A percentile compares a stretch with the other conserved stretches of the same genome.
Conservation (phyloP, 768 basidiomycete genomes). For the Leccinum obscurum region DNA sequence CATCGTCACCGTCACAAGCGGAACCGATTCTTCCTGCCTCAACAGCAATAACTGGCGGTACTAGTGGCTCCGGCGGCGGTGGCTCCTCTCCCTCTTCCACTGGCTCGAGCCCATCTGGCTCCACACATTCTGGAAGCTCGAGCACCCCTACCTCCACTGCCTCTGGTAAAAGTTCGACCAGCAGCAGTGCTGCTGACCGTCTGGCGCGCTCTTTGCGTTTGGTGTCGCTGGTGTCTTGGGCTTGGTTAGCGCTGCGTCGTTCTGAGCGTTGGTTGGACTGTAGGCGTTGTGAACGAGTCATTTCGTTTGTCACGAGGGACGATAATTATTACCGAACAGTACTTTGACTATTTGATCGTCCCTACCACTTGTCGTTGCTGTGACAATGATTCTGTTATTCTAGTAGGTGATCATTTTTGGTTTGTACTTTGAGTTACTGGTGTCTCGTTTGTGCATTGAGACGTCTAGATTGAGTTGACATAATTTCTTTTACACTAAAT, state of each 20-base stretch:
- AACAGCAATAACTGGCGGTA: conserved; percentile 17
- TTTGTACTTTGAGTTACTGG: conserved; percentile 16
- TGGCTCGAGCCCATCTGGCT: background rate
- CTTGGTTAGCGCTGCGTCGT: conserved; percentile 48
- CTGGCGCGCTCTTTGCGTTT: conserved; percentile 33
- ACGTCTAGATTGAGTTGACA: too few species aligned
- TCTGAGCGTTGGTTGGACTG: conserved; percentile 31
- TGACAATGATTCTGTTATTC: conserved; percentile 7
- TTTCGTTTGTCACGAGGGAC: conserved; percentile 15
- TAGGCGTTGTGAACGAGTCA: conserved; percentile 9
- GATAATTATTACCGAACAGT: conserved; percentile 7
- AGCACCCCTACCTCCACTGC: conserved; percentile 20
- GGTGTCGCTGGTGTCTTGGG: conserved; percentile 53
- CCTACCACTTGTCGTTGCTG: conserved; percentile 15
- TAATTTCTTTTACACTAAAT: too few species aligned
- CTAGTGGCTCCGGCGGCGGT: background rate
- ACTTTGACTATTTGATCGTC: conserved; percentile 14
- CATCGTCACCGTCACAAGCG: conserved; percentile 42
- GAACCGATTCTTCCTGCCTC: conserved; percentile 35
- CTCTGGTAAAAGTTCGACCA: conserved; percentile 25
- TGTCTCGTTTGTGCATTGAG: background rate
- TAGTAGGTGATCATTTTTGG: conserved; percentile 12
- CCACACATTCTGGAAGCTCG: background rate
- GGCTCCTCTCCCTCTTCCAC: conserved; percentile 6
- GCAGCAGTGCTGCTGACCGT: conserved; percentile 34